Percentiles rank a stretch among this genome's conserved stretches.
These are phyloP conservation scores for Sinapis alba DNA, from an alignment of 441 rosid species.

Conservation along the genomic window DNA sequence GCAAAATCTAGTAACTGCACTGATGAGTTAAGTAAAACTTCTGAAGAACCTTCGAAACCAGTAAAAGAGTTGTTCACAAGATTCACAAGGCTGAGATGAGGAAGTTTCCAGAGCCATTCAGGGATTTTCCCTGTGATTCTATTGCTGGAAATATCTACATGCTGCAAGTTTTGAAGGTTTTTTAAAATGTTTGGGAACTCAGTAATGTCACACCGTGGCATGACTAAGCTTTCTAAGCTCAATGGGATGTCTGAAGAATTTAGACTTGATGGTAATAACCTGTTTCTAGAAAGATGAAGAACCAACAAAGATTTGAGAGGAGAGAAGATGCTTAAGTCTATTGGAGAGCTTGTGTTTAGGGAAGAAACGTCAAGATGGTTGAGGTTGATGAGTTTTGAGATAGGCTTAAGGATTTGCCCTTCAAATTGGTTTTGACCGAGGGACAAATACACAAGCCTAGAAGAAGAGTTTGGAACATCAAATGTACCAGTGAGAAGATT, in stretches of 20 bases:
- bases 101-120: constrained; percentile 23
- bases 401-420: constrained; percentile 8
- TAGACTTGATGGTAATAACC: constrained; percentile 24
- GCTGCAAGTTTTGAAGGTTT: neutral
- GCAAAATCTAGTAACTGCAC: constrained; percentile 15
- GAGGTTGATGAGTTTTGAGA: constrained; percentile 19
- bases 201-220: neutral
- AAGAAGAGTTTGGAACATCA: neutral
- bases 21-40: constrained; percentile 25
- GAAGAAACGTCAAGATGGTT: neutral
- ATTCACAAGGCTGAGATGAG: constrained; percentile 15
- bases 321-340: constrained; percentile 1
- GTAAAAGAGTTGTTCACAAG: constrained; percentile 31
- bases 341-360: constrained; percentile 10
- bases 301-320: constrained; percentile 23
- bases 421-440: neutral
- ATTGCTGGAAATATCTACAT: neutral
- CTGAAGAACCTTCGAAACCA: constrained; percentile 33
- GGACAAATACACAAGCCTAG: neutral
- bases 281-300: constrained; percentile 23
- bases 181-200: constrained; percentile 32
- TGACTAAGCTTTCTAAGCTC: constrained; percentile 14
- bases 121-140: constrained; percentile 26
- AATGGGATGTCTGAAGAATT: constrained; percentile 8
- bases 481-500: neutral